phyloP scores from a whole-genome alignment of 345 rosid species.

The Aquilaria malaccensis region DNA sequence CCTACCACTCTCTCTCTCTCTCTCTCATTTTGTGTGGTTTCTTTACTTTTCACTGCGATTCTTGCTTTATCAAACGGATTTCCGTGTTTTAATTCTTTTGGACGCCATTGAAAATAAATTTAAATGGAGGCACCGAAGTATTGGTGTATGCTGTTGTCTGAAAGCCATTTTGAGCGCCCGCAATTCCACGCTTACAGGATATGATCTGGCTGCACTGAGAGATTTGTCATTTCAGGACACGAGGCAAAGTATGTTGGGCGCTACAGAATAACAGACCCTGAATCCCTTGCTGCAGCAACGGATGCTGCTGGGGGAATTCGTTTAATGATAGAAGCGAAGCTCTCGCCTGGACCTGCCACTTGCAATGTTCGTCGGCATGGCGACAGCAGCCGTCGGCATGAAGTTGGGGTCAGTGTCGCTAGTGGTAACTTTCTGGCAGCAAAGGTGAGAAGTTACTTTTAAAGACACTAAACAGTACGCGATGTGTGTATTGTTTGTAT shows the following conservation, averaged over 20 bases:
- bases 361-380: conserved; percentile 84
- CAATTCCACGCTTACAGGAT: background rate
- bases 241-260: conserved; percentile 62
- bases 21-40: background rate
- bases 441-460: conserved; percentile 36
- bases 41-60: background rate
- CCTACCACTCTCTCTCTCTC: too few species aligned
- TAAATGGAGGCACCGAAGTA: too few species aligned
- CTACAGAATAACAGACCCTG: conserved; percentile 78
- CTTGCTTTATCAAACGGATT: too few species aligned
- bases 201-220: conserved; percentile 9
- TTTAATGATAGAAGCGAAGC: conserved; percentile 84
- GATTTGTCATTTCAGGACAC: conserved; percentile 41
- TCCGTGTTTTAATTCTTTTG: too few species aligned
- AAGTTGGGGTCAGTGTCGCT: conserved; percentile 89
- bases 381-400: conserved; percentile 81
- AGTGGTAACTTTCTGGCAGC: conserved; percentile 98
- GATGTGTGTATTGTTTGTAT: background rate
- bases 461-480: too few species aligned
- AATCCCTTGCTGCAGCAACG: conserved; percentile 79
- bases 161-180: background rate
- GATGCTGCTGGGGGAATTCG: conserved; percentile 95
- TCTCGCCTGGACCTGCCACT: conserved; percentile 94
- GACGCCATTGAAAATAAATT: too few species aligned
- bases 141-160: background rate